Percentiles rank a stretch among this genome's conserved stretches.
Conservation (phyloP, 441 rosid species). For the Biscutella laevigata region DNA sequence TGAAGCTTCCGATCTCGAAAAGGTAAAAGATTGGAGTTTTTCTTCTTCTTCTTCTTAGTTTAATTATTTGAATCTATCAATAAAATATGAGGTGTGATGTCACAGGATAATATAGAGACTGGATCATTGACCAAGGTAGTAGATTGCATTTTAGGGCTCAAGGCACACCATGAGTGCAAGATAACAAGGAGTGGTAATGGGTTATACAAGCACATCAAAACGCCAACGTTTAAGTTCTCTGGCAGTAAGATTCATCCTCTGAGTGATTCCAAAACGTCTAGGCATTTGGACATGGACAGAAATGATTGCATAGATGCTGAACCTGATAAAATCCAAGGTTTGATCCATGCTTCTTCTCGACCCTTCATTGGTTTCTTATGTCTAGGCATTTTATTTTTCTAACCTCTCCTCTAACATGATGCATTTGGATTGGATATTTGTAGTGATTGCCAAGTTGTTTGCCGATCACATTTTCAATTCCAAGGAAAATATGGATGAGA, state of each 20-base stretch:
- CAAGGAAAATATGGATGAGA: conserved; percentile 61
- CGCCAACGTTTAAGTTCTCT: conserved; percentile 51
- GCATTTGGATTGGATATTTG: conserved; percentile 18
- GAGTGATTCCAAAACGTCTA: conserved; percentile 42
- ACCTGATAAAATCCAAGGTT: conserved; percentile 43
- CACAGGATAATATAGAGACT: conserved; percentile 65
- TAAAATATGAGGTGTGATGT: not conserved
- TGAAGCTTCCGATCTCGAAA: conserved; percentile 94
- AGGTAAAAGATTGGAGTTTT: conserved; percentile 33
- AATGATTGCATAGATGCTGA: conserved; percentile 28
- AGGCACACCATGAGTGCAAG: conserved; percentile 60
- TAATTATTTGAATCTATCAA: no score
- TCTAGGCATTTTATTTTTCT: no score
- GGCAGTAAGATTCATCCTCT: conserved; percentile 28
- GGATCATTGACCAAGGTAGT: conserved; percentile 74
- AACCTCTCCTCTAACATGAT: no score
- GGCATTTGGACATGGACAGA: conserved; percentile 54
- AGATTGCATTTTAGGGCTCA: conserved; percentile 77
- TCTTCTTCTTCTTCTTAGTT: no score
- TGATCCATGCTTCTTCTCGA: conserved; percentile 1
- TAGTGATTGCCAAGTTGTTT: conserved; percentile 49
- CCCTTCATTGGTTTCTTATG: not conserved
- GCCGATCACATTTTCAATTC: conserved; percentile 41
- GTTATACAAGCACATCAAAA: conserved; percentile 43
- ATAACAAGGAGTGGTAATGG: conserved; percentile 47